These are phyloP conservation scores for Apiospora saccharicola DNA, from an alignment of 2,329 filamentous ascomycete genomes.

Conservation along the genomic window DNA sequence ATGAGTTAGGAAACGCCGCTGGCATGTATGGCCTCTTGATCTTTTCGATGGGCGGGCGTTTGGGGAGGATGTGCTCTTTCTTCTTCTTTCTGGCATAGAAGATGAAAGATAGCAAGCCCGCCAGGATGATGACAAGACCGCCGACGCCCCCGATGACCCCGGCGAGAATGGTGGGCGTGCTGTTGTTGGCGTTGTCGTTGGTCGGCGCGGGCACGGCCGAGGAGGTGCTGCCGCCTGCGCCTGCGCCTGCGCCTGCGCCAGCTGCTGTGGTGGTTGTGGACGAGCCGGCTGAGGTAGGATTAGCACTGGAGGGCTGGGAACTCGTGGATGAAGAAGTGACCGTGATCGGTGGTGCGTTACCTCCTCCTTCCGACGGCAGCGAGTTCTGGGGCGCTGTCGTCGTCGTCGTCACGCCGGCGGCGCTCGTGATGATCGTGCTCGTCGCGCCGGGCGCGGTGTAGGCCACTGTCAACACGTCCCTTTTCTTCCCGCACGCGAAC, in stretches of 20 bases:
- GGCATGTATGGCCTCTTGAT: conserved; percentile 8
- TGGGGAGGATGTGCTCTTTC: background rate
- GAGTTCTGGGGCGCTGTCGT: background rate
- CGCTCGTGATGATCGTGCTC: background rate
- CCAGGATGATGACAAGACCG: conserved; percentile 3
- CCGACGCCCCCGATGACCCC: background rate
- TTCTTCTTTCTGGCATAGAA: background rate
- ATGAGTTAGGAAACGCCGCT: background rate
- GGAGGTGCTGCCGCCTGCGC: background rate
- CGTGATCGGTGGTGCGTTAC: conserved; percentile 9
- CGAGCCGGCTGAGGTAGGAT: conserved; percentile 20
- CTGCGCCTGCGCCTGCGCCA: background rate
- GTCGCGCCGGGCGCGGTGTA: conserved; percentile 22
- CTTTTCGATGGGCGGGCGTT: background rate
- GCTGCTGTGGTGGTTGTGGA: background rate
- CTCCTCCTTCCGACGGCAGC: background rate
- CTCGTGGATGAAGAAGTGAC: background rate
- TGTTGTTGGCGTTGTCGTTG: conserved; percentile 24
- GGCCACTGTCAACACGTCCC: conserved; percentile 36
- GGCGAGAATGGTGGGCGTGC: conserved; percentile 23
- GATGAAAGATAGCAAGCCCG: background rate
- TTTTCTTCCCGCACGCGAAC: conserved; percentile 37
- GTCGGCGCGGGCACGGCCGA: background rate
- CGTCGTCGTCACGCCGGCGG: background rate
- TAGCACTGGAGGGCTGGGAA: background rate